phyloP scores from a whole-genome alignment of 2,329 filamentous ascomycete species.

The Fusarium sp. region DNA sequence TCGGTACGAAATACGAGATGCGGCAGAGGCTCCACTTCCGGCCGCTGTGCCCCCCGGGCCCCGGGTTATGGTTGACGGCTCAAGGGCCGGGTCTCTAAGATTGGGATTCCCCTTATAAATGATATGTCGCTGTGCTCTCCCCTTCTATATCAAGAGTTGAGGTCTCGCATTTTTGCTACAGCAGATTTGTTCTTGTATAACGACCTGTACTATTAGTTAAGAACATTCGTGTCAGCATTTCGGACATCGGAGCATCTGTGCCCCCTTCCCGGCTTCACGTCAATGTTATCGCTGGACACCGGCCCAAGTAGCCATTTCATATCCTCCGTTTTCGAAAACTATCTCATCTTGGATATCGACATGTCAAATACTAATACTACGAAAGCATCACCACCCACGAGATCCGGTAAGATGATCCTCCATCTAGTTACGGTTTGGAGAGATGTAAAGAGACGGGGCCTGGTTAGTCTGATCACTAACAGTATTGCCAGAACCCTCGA shows the following conservation, averaged over 20 bases:
- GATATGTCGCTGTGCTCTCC: background rate
- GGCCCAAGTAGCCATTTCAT: background rate
- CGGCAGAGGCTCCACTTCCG: conserved; percentile 26
- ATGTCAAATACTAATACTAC: conserved; percentile 17
- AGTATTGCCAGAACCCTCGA: background rate
- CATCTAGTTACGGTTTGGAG: too few species aligned
- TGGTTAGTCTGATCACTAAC: background rate
- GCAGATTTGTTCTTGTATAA: too few species aligned
- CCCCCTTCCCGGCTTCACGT: background rate
- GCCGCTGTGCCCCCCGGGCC: conserved; percentile 23
- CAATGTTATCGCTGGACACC: background rate
- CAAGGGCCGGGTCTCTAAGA: background rate
- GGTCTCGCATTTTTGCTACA: too few species aligned
- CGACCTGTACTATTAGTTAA: too few species aligned
- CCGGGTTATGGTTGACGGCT: conserved; percentile 17
- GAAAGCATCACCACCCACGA: background rate
- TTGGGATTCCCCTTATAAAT: conserved; percentile 8
- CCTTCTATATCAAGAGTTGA: background rate
- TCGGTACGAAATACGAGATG: conserved; percentile 46
- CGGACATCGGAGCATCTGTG: conserved; percentile 31
- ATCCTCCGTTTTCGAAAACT: background rate
- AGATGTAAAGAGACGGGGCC: too few species aligned
- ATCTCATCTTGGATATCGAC: background rate
- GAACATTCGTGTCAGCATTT: conserved; percentile 20
- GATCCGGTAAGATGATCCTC: conserved; percentile 4